These are phyloP conservation scores for Diaporthe capsici DNA, from an alignment of 2,329 filamentous ascomycete genomes.

Conservation along the genomic window DNA sequence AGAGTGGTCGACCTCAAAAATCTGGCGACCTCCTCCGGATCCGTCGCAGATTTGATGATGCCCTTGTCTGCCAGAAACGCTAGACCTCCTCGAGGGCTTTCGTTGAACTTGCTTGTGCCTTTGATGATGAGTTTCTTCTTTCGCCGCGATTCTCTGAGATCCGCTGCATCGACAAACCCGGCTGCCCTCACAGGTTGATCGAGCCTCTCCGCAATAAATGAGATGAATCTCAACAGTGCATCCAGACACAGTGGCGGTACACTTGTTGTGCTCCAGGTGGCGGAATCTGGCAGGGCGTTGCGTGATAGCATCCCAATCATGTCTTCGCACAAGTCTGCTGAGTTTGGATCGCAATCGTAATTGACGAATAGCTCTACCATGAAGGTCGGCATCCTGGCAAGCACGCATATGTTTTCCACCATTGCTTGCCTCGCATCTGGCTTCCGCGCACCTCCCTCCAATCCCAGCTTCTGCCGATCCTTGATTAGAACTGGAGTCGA, in stretches of 20 bases:
- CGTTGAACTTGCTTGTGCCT: slow-evolving; percentile 93
- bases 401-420: slow-evolving; percentile 94
- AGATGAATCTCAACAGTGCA: slow-evolving; percentile 89
- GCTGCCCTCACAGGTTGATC: slow-evolving; percentile 76
- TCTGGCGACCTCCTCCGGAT: slow-evolving; percentile 83
- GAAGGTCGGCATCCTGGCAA: slow-evolving; percentile 93
- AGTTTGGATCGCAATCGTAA: slow-evolving; percentile 95
- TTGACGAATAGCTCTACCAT: slow-evolving; percentile 98
- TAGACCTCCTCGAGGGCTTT: slow-evolving; percentile 90
- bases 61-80: slow-evolving; percentile 88
- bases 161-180: slow-evolving; percentile 75
- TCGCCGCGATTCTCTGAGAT: slow-evolving; percentile 78
- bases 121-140: slow-evolving; percentile 91
- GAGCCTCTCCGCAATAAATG: slow-evolving; percentile 90
- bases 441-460: slow-evolving; percentile 92
- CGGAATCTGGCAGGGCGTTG: slow-evolving; percentile 96
- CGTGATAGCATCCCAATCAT: slow-evolving; percentile 92
- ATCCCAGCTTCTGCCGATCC: slow-evolving; percentile 90
- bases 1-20: slow-evolving; percentile 91
- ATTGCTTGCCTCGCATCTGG: slow-evolving; percentile 97
- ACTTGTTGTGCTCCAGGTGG: slow-evolving; percentile 98
- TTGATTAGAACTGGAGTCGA: slow-evolving; percentile 92
- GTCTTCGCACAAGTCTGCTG: slow-evolving; percentile 93
- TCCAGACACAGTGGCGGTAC: slow-evolving; percentile 96
- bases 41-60: slow-evolving; percentile 82